These are phyloP conservation scores for Ceratocystis colombiana DNA, from an alignment of 2,329 filamentous ascomycete genomes.

Conservation along the genomic window DNA sequence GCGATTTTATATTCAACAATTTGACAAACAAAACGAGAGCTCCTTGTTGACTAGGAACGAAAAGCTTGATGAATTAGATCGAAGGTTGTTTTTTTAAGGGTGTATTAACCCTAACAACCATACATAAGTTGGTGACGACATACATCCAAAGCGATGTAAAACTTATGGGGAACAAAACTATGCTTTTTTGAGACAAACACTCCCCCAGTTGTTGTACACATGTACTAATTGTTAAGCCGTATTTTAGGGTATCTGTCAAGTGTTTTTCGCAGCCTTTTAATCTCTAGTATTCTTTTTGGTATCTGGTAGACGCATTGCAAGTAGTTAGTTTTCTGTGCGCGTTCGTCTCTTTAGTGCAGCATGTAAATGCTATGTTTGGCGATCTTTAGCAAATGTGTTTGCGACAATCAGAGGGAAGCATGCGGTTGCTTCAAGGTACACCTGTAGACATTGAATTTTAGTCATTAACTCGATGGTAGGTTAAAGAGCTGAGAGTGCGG, in stretches of 20 bases:
- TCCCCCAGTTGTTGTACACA: not conserved
- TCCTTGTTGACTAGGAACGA: not conserved
- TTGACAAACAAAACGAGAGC: no score
- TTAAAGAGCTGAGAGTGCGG: not conserved
- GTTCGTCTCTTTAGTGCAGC: not conserved
- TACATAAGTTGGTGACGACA: not conserved
- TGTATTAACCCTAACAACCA: not conserved
- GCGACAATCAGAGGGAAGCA: conserved; percentile 59
- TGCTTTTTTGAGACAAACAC: not conserved
- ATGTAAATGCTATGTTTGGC: conserved; percentile 11
- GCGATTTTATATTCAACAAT: no score
- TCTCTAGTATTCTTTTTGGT: not conserved
- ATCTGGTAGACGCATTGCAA: not conserved
- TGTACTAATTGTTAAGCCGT: not conserved
- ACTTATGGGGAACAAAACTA: not conserved
- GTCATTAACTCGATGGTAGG: not conserved
- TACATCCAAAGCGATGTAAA: not conserved
- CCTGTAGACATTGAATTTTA: conserved; percentile 34
- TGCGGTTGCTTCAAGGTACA: conserved; percentile 54
- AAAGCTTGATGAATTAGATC: conserved; percentile 3
- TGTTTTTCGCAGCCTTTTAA: not conserved
- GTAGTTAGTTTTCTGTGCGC: not conserved
- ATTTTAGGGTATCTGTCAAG: conserved; percentile 10
- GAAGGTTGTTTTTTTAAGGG: not conserved
- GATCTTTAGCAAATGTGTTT: conserved; percentile 53